A percentile compares a stretch with the other conserved stretches of the same genome.
These are phyloP conservation scores for Emericellopsis cladophorae DNA, from an alignment of 2,329 filamentous ascomycete species.

Conservation along the genomic window DNA sequence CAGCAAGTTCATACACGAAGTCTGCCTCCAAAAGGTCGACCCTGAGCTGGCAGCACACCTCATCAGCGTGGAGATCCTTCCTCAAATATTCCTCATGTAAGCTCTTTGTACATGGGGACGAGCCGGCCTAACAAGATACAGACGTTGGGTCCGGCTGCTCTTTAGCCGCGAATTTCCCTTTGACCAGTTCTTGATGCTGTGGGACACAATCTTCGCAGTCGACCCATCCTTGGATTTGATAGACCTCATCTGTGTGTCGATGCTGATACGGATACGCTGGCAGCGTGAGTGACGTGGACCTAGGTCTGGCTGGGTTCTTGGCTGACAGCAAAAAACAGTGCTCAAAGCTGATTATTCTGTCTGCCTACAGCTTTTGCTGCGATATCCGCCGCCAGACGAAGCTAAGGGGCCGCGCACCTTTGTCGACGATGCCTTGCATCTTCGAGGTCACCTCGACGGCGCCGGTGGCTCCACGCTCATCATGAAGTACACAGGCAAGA, in stretches of 20 bases:
- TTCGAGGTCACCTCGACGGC: slow-evolving; percentile 50
- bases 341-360: slow-evolving; percentile 79
- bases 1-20: slow-evolving; percentile 78
- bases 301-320: neutral
- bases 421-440: slow-evolving; percentile 72
- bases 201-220: slow-evolving; percentile 85
- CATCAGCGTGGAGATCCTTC: slow-evolving; percentile 74
- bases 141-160: slow-evolving; percentile 84
- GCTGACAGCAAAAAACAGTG: slow-evolving; percentile 34
- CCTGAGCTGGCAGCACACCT: slow-evolving; percentile 75
- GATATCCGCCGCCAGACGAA: slow-evolving; percentile 58
- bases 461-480: slow-evolving; percentile 55
- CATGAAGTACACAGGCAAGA: slow-evolving; percentile 53
- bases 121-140: slow-evolving; percentile 25
- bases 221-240: slow-evolving; percentile 70
- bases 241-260: slow-evolving; percentile 84
- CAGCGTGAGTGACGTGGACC: slow-evolving; percentile 43
- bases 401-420: slow-evolving; percentile 63
- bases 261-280: slow-evolving; percentile 88
- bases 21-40: slow-evolving; percentile 65
- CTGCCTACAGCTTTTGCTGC: slow-evolving; percentile 69
- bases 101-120: slow-evolving; percentile 7
- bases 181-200: slow-evolving; percentile 68
- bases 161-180: slow-evolving; percentile 93
- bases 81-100: slow-evolving; percentile 91